Base-by-base conservation (phyloP, 139 green algal species). In the Tetraselmis chui region DNA sequence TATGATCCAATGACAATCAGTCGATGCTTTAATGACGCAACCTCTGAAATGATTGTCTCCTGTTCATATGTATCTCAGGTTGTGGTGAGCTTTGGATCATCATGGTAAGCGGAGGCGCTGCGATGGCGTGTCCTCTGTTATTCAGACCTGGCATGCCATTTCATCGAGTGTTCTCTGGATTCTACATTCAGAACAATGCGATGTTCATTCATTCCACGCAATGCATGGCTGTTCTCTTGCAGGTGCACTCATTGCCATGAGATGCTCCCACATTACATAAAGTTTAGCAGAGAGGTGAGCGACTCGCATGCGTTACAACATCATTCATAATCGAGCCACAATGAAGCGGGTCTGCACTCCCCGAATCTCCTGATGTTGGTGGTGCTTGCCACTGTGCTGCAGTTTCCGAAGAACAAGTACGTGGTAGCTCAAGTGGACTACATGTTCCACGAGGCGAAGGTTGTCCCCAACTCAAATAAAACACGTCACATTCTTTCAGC, bases 391-490 rank as follows among this genome's bases (percentile, higher is more conserved):
- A 67, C 5, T 67, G 45, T 5, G 45, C 5, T 67, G 78, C 89
- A 92, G 84, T 93, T 86, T 79, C 79, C 81, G 0, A 31, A 86
- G 28, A 59, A 91, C 29, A 87, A 85, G 74, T 95, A 94, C 79
- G 92, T 89, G 0, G 89, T 95, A 2, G 92, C 91, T 0, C 92
- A 95, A 76, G 90, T 94, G 27, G 91, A 95, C 80, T 90, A 87
- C 30, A 89, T 94, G 83, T 79, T 89, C 27, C 80, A 90, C 2
- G 81, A 78, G 25, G 67, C 84, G 18, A 84, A 84, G 83, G 85
- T 89, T 23, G 24, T n/a, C n/a, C n/a, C n/a, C n/a, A n/a, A n/a
- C n/a, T n/a, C n/a, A n/a, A n/a, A n/a, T n/a, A n/a, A n/a, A n/a
- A n/a, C n/a, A n/a, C n/a, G n/a, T n/a, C n/a, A n/a, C n/a, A n/a